Base-by-base conservation (phyloP, 192 early-diverging fungal genomes). In the Coemansia sp. region DNA sequence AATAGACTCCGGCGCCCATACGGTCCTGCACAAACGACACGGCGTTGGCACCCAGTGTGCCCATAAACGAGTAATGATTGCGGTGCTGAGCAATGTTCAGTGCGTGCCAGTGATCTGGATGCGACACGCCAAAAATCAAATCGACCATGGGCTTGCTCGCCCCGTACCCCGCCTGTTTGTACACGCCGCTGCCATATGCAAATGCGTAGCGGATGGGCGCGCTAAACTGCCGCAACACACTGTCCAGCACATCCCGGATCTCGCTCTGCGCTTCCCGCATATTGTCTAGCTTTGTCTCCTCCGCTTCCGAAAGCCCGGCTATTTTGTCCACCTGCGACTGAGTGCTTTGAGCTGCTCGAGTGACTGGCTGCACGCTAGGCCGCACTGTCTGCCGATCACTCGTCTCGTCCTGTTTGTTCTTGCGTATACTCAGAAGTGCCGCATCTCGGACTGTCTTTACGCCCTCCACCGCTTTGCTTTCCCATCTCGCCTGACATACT, bases 71-170 rank as follows among this genome's bases (percentile, higher is more conserved):
- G 75, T 99, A 99, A 70, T 99, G 96, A 37, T 86, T 70, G 17
- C 87, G 88, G 78, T 97, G 87, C 72, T 95, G 93, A n/a, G 89
- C 84, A 37, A 98, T 83, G 73, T 99, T 99, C 51, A 97, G 83
- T 23, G 91, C 92, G 63, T 99, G 97, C 97, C 97, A 99, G 71
- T 96, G 94, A 60, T 91, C 88, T 12, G 96, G 89, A 73, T 99
- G 92, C 5, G 89, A 88, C 17, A 99, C 97, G 12, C 88, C 97
- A 83, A 99, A 94, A 12, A 99, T 89, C 60, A 95, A 86, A 80
- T 99, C 97, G 0, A 98, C 85, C 92, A 97, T 94, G 0, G 94
- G 92, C 55, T 89, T 76, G 54, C 58, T 68, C 15, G 61, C 24
- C 10, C 85, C 87, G 64, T 96, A 95, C 10, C 94, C 92, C 7